These are phyloP conservation scores for Knoxia roxburghii DNA, from an alignment of 257 asterid genomes.

Conservation along the genomic window DNA sequence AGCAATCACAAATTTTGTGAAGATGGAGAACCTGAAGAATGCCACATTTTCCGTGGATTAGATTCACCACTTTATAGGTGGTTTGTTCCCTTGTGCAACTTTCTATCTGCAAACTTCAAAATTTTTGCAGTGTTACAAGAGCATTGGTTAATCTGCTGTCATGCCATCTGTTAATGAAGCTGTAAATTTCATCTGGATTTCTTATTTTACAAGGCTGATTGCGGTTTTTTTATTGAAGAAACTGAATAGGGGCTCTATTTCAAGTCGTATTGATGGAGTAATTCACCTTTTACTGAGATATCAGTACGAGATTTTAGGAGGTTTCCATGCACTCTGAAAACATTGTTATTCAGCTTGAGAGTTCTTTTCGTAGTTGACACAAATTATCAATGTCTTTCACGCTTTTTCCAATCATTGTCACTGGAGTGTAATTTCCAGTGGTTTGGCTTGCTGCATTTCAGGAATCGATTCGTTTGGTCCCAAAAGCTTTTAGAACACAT, in stretches of 20 bases:
- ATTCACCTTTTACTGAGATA: background rate
- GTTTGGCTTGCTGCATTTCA: background rate
- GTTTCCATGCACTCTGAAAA: no score
- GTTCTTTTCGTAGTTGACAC: no score
- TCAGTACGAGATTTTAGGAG: background rate
- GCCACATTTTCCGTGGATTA: background rate
- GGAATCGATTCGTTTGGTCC: background rate
- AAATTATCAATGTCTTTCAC: no score
- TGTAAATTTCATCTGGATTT: no score
- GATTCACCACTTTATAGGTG: background rate
- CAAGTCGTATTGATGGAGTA: background rate
- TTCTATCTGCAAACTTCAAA: background rate
- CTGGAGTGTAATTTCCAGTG: background rate
- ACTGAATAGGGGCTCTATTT: background rate
- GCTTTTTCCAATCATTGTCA: no score
- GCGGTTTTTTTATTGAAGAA: background rate
- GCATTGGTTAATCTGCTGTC: background rate
- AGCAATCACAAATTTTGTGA: background rate
- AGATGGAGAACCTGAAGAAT: background rate
- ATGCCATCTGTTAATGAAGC: background rate
- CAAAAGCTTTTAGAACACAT: background rate
- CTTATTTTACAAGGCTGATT: background rate
- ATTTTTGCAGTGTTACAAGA: slow-evolving; percentile 2
- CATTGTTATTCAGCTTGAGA: no score
- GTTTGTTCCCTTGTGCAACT: background rate